Base-by-base conservation (phyloP, 2,329 filamentous ascomycete species). In the Sporothrix curviconia region DNA sequence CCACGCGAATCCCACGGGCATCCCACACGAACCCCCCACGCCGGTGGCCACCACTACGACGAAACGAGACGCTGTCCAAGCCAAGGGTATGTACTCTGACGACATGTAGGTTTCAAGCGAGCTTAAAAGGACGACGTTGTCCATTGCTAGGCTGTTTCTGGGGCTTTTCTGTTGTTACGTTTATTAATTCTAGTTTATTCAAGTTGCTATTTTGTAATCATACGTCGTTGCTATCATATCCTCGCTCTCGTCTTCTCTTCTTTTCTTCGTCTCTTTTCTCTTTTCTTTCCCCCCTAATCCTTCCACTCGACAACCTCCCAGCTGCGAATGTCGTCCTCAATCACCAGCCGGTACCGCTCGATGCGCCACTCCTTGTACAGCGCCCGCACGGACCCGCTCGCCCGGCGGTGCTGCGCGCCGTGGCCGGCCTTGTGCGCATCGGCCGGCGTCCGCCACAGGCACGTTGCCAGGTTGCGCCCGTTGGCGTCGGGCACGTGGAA, bases 391-490 rank as follows among this genome's bases (percentile, higher is more conserved):
- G 72, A 84, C 70, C 83, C 81, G 77, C 73, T 89, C 68, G 78
- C 91, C 78, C 87, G 74, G 58, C 74, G 72, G 69, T 83, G 80
- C 58, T 84, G 85, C 49, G 79, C 78, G 12, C 83, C 83, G 55
- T 76, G 70, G 30, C 82, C 82, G 59, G 83, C 84, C 61, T 76
- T 76, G 64, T 74, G 76, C 37, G 84, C 84, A 66, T 86, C 82
- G 40, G 80, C 74, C 43, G 77, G 75, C 32, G 78, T 79, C 62
- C 82, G 76, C 84, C 84, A 87, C 60, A 87, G 69, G 69, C 84
- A 91, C 50, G 91, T 96, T 43, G 92, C 92, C 65, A 96, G 71
- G 72, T 96, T 96, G 66, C 83, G 78, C 61, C 86, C 79, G 53
- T 87, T 77, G 43, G 70, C 74, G 72, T 95, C 84, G 19, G 87